phyloP scores from a whole-genome alignment of 768 basidiomycete genomes.

The Sarcomyxa edulis region DNA sequence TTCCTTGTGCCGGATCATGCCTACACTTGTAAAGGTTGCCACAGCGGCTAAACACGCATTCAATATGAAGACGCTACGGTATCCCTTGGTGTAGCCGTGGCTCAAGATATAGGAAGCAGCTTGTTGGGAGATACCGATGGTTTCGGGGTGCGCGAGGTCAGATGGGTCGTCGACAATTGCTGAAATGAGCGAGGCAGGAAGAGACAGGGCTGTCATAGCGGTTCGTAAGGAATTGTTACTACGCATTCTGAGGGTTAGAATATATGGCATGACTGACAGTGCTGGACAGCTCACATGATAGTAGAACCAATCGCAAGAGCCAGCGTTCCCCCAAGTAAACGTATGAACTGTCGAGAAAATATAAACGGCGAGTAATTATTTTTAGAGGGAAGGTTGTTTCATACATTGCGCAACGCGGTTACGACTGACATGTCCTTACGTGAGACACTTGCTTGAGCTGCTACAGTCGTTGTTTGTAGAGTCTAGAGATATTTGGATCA shows the following conservation, averaged over 20 bases:
- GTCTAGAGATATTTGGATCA: conserved; percentile 28
- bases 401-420: conserved; percentile 59
- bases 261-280: background rate
- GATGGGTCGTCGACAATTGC: conserved; percentile 46
- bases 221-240: conserved; percentile 45
- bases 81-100: conserved; percentile 50
- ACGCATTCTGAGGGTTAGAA: conserved; percentile 10
- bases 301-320: conserved; percentile 58
- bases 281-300: conserved; percentile 36
- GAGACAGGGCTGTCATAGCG: conserved; percentile 30
- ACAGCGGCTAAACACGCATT: conserved; percentile 50
- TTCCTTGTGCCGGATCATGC: conserved; percentile 60
- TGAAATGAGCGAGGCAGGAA: conserved; percentile 32
- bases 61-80: conserved; percentile 55
- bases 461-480: conserved; percentile 61
- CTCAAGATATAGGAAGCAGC: conserved; percentile 37
- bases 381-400: conserved; percentile 7
- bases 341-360: conserved; percentile 46
- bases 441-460: conserved; percentile 67
- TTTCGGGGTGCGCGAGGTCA: conserved; percentile 22
- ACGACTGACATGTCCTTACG: conserved; percentile 75
- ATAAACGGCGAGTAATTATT: background rate
- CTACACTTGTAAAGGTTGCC: conserved; percentile 48
- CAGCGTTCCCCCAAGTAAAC: conserved; percentile 66
- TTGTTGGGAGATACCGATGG: conserved; percentile 28